Base-by-base conservation (phyloP, 2,329 filamentous ascomycete species). In the Fusarium subglutinans region DNA sequence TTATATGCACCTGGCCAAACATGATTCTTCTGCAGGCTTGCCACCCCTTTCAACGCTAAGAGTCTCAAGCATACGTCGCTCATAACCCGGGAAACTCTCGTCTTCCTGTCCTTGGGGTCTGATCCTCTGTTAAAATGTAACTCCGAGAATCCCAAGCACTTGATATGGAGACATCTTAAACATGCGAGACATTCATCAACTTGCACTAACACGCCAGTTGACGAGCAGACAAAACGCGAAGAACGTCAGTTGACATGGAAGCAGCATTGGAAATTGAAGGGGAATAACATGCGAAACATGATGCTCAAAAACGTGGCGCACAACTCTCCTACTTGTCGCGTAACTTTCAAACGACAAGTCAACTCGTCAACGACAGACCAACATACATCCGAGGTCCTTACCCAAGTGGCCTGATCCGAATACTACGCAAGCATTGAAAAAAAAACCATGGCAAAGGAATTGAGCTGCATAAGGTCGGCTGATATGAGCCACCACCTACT, bases 311-410 rank as follows among this genome's bases (percentile, higher is more conserved):
- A 33, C 14, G 9, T 57, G 26, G 28, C 13, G 4, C 9, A 17
- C n/a, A 44, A 43, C 55, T 48, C n/a, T 47, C 20, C 59, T 66
- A 59, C 18, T 41, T 61, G 33, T 43, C 55, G 64, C 68, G 60
- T 43, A 76, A 76, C 45, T 72, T 78, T 78, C 76, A 78, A 78
- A 78, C 62, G 51, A 61, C 33, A 60, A 40, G 14, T 30, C 40
- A 37, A 56, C 50, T 54, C 22, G 20, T 37, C 28, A 41, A n/a
- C 26, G 30, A 37, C 48, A 53, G 28, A 15, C n/a, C 38, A 40
- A 55, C 40, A 51, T 48, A 47, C 22, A 57, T 22, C 24, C 5
- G 24, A 48, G 17, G 38, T 38, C 47, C 17, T 37, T 18, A 30
- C 28, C 12, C 18, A 50, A 65, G 18, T 40, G 6, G 45, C 22